A percentile compares a stretch with the other conserved stretches of the same genome.
Evolutionary conservation across 805 yeast species (phyloP).

Genomic region (Metschnikowia kofuensis): DNA sequence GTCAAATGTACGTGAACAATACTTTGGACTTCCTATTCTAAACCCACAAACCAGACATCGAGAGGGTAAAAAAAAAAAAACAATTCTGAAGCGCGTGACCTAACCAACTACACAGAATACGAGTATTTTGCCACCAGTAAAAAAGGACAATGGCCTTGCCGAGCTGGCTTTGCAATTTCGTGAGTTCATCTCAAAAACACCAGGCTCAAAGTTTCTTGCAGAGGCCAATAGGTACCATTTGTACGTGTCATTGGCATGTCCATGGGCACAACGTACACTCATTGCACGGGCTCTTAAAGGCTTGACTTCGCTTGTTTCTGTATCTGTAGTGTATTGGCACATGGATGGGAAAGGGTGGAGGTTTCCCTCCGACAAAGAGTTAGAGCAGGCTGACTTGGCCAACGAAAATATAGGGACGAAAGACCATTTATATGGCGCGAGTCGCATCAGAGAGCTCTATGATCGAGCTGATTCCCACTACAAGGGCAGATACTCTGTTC

Average conservation of each 20-base stretch:
- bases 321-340: conserved; percentile 87
- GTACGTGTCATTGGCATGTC: conserved; percentile 86
- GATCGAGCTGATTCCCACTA: conserved; percentile 73
- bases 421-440: conserved; percentile 51
- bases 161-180: conserved; percentile 52
- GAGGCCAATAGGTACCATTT: conserved; percentile 82
- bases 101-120: too few relatives aligned
- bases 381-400: conserved; percentile 39
- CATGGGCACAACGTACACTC: conserved; percentile 91
- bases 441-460: conserved; percentile 68
- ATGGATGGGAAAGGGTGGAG: conserved; percentile 91
- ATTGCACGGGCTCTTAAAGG: conserved; percentile 76
- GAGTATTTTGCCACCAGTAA: conserved; percentile 14
- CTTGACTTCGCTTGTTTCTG: conserved; percentile 49
- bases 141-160: conserved; percentile 23
- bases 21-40: too few relatives aligned
- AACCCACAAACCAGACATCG: too few relatives aligned
- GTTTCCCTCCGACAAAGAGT: conserved; percentile 53
- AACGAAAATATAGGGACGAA: conserved; percentile 45
- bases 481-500: conserved; percentile 87
- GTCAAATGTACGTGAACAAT: too few relatives aligned
- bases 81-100: too few relatives aligned
- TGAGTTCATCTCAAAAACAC: conserved; percentile 52
- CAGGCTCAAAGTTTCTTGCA: conserved; percentile 69
- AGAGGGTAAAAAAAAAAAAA: too few relatives aligned